Evolutionary conservation across 2,329 filamentous ascomycete genomes (phyloP), one percentile per base, ranked within the genome.

Genomic region (Talaromyces funiculosus): DNA sequence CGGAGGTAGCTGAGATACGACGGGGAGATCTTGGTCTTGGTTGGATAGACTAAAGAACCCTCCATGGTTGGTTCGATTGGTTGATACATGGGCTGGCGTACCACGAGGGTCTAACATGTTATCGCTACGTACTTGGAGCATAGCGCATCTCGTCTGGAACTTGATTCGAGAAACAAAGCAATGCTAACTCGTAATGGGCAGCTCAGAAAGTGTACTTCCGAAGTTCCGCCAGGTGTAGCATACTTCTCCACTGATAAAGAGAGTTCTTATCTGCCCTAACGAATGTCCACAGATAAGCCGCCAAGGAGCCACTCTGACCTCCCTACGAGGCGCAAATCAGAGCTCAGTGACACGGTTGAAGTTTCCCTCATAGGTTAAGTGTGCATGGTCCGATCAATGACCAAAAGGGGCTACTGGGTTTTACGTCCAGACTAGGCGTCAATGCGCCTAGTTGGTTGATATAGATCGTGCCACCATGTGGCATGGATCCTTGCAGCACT

Each of bases 361-460:
- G 64, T 62, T 71, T 61, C 68, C 67, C 22, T 42, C 53, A 60
- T 62, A 49, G 67, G 68, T 61, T 61, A 59, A 59, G 63, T 31
- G 51, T 58, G 35, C 10, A 24, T 60, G 56, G 42, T 37, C 57
- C 59, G 42, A 55, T 56, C 54, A 61, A 35, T 56, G 42, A 43
- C 59, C 53, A 26, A 35, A 61, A 38, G 37, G 42, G 55, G 53
- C 57, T 49, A 61, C 47, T 20, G 29, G 47, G 10, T 4, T 33
- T 51, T 20, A 22, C 14, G 22, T 51, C 18, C 20, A 10, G 43
- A n/a, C 43, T 29, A 26, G n/a, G 43, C 43, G n/a, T 47, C 16
- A 26, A 26, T 47, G 43, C 22, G 24, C 43, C 43, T 10, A 26
- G 24, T n/a, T 3, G 29, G 1, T 29, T 26, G 42, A 26, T 10